Evolutionary conservation across 805 yeast genomes (phyloP).

Genomic region (Hyphopichia homilentoma): DNA sequence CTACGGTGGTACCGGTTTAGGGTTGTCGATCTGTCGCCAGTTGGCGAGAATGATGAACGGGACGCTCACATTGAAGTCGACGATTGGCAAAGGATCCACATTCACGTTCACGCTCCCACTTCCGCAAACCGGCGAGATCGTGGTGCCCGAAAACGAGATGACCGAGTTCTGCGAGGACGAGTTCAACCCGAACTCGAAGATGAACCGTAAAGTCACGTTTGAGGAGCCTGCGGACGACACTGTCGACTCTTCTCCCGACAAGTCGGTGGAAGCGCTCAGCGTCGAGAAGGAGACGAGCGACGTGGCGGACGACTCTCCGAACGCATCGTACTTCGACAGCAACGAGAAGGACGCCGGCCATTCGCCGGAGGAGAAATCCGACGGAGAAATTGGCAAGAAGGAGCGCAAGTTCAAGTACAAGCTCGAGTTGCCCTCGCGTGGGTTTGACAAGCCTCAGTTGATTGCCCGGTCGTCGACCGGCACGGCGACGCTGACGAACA

Average conservation of each 20-base stretch:
- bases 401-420: background rate
- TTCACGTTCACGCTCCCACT: conserved; percentile 79
- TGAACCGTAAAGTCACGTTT: conserved; percentile 49
- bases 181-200: conserved; percentile 53
- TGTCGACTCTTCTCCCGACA: no score
- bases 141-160: conserved; percentile 33
- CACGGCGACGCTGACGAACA: conserved; percentile 37
- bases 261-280: conserved; percentile 3
- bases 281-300: conserved; percentile 1
- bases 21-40: conserved; percentile 84
- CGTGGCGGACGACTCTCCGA: background rate
- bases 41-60: conserved; percentile 91
- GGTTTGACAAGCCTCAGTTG: conserved; percentile 41
- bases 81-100: conserved; percentile 78
- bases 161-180: conserved; percentile 58
- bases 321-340: no score
- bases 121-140: conserved; percentile 57
- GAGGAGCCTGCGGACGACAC: conserved; percentile 11
- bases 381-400: background rate
- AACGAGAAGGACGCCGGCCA: background rate
- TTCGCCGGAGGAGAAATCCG: background rate
- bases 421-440: conserved; percentile 10
- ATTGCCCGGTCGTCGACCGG: conserved; percentile 49
- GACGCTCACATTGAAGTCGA: conserved; percentile 67
- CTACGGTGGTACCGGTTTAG: conserved; percentile 95